Evolutionary conservation across 2,329 filamentous ascomycete species (phyloP), one percentile per base, ranked within the genome.

Genomic region (Exophiala sideris): DNA sequence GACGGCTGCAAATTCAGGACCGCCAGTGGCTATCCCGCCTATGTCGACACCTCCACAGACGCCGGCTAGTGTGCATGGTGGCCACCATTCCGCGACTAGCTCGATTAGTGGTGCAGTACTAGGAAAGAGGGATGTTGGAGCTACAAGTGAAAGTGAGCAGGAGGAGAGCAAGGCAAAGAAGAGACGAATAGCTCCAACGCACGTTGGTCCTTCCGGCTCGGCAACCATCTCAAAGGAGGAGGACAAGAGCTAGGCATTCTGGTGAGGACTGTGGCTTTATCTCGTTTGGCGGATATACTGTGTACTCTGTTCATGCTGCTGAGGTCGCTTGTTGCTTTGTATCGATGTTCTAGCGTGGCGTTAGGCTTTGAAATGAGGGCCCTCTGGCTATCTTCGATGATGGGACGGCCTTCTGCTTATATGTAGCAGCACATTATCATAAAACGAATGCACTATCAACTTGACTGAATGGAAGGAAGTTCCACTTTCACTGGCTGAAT

Each of bases 1-100:
- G 21, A 84, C 88, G 10, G 89, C 89, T 5, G 76, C 87, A 8
- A 87, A 86, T 59, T 88, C 87, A 4, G 66, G 68, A 5, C 72
- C 73, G 48, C 69, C 68, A 8, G 60, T 71, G n/a, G 71, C 71
- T 3, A 74, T 95, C 40, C 88, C 91, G 0, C 55, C 62, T 14
- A 83, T 95, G 64, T 89, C 88, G 35, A 96, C 92, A 6, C 92
- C 94, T 2, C 94, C 92, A 1, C 88, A 95, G 69, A 97, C 92
- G 2, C 92, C 92, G 5, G 74, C 81, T 54, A 71, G 74, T 32
- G 68, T 71, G 3, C 70, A 67, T 20, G 68, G 70, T 52, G 58
- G 62, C 10, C 54, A 59, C 5, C 79, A 83, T 47, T 83, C 81
- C 64, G 78, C 81, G 4, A 76, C 77, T 41, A 80, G 76, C 60